These are phyloP conservation scores for Mortierella sp. DNA, from an alignment of 371 early-diverging fungal genomes.

Conservation along the genomic window DNA sequence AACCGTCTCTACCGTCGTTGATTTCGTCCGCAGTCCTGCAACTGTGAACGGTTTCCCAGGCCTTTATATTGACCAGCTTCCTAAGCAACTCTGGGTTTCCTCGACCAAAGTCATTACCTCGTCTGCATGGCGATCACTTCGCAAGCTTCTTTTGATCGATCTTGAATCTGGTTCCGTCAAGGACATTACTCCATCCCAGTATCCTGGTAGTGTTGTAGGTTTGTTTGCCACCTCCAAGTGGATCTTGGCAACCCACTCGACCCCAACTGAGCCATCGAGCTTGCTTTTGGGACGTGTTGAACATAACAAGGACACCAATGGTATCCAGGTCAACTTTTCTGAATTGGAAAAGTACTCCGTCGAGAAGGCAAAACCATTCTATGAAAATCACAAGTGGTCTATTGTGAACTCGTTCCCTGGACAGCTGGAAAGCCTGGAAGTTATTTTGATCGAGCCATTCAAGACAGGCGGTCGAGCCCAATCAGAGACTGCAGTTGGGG, in stretches of 20 bases:
- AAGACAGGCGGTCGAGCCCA: constrained; percentile 22
- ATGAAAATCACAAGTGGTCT: constrained; percentile 42
- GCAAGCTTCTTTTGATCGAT: constrained; percentile 59
- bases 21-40: constrained; percentile 40
- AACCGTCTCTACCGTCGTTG: constrained; percentile 39
- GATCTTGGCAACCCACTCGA: constrained; percentile 40
- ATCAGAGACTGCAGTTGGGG: constrained; percentile 38
- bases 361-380: constrained; percentile 30
- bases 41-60: constrained; percentile 63
- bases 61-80: constrained; percentile 62
- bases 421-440: constrained; percentile 40
- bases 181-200: constrained; percentile 32
- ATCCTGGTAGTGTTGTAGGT: constrained; percentile 29
- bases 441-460: constrained; percentile 24
- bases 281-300: constrained; percentile 37
- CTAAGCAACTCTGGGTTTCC: constrained; percentile 55
- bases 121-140: constrained; percentile 56
- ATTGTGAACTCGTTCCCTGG: constrained; percentile 33
- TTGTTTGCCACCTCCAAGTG: constrained; percentile 34
- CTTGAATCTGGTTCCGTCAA: constrained; percentile 45
- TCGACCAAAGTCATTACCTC: constrained; percentile 26
- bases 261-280: constrained; percentile 39
- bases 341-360: constrained; percentile 23
- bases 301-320: constrained; percentile 3
- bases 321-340: constrained; percentile 22